phyloP scores from a whole-genome alignment of 202 grass and related monocot genomes.

The Setaria viridis region DNA sequence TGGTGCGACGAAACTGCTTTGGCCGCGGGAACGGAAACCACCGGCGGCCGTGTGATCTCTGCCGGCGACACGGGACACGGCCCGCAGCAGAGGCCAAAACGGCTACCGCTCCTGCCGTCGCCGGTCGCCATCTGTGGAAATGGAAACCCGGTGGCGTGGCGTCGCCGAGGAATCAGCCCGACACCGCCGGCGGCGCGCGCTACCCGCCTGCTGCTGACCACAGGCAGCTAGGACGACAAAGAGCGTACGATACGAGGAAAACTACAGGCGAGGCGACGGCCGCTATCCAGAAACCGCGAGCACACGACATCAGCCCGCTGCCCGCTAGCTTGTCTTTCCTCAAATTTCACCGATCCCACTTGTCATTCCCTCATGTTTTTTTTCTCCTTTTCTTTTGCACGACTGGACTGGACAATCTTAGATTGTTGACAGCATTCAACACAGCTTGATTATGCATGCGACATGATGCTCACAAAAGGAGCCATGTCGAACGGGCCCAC shows the following conservation, averaged over 20 bases:
- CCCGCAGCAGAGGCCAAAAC: neutral
- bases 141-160: constrained; percentile 17
- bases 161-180: constrained; percentile 28
- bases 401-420: too few relatives aligned
- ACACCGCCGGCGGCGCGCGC: constrained; percentile 27
- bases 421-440: too few relatives aligned
- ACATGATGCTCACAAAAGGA: too few relatives aligned
- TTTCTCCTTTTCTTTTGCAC: too few relatives aligned
- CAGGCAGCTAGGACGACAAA: neutral
- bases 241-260: neutral
- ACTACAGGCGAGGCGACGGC: constrained; percentile 10
- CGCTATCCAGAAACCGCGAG: neutral
- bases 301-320: neutral
- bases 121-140: neutral
- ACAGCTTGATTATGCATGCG: too few relatives aligned
- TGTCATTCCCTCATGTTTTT: neutral
- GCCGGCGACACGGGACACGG: neutral
- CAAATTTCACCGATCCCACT: neutral
- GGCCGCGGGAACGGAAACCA: constrained; percentile 28
- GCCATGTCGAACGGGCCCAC: too few relatives aligned
- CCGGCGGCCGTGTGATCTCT: neutral
- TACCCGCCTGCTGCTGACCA: neutral
- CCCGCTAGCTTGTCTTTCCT: neutral
- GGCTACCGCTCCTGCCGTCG: constrained; percentile 1
- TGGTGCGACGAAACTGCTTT: neutral